Percentiles rank a stretch among this genome's conserved stretches.
These are phyloP conservation scores for Tolypocladium capitatum DNA, from an alignment of 2,329 filamentous ascomycete species.

Conservation along the genomic window DNA sequence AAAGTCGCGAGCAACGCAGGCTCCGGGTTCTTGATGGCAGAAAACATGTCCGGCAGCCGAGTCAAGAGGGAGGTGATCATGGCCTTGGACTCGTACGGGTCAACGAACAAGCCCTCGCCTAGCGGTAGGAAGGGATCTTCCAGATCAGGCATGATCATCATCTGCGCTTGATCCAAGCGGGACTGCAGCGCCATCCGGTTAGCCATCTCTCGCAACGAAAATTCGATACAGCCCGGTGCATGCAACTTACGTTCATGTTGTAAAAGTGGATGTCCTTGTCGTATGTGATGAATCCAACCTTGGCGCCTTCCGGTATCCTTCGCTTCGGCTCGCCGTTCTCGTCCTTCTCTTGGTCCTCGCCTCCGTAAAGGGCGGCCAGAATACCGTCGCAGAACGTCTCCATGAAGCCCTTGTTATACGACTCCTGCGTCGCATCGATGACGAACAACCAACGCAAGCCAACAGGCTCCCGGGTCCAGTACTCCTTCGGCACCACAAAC, in stretches of 20 bases:
- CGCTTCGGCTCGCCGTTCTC: slow-evolving; percentile 40
- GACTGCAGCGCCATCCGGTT: slow-evolving; percentile 33
- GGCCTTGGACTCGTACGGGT: slow-evolving; percentile 77
- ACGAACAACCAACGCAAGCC: slow-evolving; percentile 81
- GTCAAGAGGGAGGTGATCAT: slow-evolving; percentile 82
- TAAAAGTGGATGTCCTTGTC: slow-evolving; percentile 98
- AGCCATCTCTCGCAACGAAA: neutral
- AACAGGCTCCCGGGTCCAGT: slow-evolving; percentile 91
- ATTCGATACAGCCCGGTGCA: neutral
- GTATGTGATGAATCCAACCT: slow-evolving; percentile 89
- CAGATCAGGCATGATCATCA: slow-evolving; percentile 97
- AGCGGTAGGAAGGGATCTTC: slow-evolving; percentile 93
- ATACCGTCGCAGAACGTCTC: slow-evolving; percentile 87
- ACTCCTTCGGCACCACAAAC: slow-evolving; percentile 94
- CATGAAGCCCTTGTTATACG: slow-evolving; percentile 79
- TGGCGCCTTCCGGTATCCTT: slow-evolving; percentile 62
- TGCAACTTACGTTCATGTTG: slow-evolving; percentile 63
- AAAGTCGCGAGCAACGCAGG: slow-evolving; percentile 75
- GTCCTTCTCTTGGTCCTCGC: slow-evolving; percentile 34
- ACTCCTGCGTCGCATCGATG: slow-evolving; percentile 86
- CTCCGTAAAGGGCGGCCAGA: slow-evolving; percentile 68
- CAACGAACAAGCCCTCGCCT: slow-evolving; percentile 84
- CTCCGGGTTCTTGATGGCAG: slow-evolving; percentile 78
- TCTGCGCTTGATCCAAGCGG: slow-evolving; percentile 74
- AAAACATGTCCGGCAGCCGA: slow-evolving; percentile 74